Conservation (phyloP, 805 yeast species). For the Metschnikowia santaceciliae region DNA sequence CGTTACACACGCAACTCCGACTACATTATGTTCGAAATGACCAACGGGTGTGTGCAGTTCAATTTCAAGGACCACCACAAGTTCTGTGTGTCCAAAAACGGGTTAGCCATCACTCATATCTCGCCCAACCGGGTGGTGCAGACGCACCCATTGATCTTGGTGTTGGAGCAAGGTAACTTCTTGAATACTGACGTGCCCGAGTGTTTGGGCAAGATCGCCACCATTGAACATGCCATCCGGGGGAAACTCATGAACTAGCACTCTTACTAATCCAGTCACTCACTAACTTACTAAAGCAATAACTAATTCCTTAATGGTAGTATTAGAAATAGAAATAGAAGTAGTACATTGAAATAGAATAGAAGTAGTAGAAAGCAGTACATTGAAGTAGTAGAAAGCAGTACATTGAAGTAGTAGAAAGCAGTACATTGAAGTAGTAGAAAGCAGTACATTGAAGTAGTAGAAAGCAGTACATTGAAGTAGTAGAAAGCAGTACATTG, state of each 20-base stretch:
- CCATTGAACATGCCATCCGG: slow-evolving; percentile 61
- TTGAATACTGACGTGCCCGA: slow-evolving; percentile 38
- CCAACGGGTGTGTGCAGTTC: slow-evolving; percentile 90
- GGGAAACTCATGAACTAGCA: slow-evolving; percentile 11
- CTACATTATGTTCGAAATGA: slow-evolving; percentile 87
- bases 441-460: too few species aligned
- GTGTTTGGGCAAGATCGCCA: slow-evolving; percentile 37
- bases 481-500: too few species aligned
- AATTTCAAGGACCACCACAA: slow-evolving; percentile 95
- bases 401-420: too few species aligned
- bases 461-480: too few species aligned
- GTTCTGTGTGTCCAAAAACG: slow-evolving; percentile 71
- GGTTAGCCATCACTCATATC: slow-evolving; percentile 73
- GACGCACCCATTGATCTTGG: slow-evolving; percentile 53
- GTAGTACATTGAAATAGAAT: too few species aligned
- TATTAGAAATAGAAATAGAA: too few species aligned
- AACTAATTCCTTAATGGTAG: too few species aligned
- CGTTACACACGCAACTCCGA: slow-evolving; percentile 75
- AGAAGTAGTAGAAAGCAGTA: too few species aligned
- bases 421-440: too few species aligned
- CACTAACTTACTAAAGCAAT: too few species aligned
- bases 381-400: too few species aligned
- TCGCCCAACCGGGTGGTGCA: slow-evolving; percentile 71
- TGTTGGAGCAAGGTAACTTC: slow-evolving; percentile 41
- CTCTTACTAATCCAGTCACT: too few species aligned